phyloP scores from a whole-genome alignment of 1,284 basidiomycete species.

The Malassezia sympodialis region DNA sequence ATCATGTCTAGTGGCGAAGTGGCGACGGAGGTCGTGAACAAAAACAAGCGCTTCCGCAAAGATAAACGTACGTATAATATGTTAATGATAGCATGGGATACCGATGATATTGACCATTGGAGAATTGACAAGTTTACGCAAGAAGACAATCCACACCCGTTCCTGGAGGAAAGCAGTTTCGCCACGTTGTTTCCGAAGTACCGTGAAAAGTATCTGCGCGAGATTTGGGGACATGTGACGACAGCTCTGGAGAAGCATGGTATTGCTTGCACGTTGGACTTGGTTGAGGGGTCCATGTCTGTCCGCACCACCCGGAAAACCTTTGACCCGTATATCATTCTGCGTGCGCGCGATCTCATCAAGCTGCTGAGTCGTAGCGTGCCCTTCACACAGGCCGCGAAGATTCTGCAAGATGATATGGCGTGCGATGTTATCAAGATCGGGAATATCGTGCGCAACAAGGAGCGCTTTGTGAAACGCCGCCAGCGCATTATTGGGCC shows the following conservation, averaged over 20 bases:
- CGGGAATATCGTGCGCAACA: slow-evolving; percentile 83
- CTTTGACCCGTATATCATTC: slow-evolving; percentile 86
- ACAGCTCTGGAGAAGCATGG: slow-evolving; percentile 72
- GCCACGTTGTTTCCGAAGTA: slow-evolving; percentile 98
- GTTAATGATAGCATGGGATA: slow-evolving; percentile 62
- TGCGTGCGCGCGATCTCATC: slow-evolving; percentile 91
- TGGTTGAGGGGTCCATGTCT: slow-evolving; percentile 94
- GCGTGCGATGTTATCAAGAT: slow-evolving; percentile 98
- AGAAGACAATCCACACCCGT: slow-evolving; percentile 63
- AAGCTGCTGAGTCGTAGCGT: slow-evolving; percentile 90
- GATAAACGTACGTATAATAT: slow-evolving; percentile 30
- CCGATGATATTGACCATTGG: slow-evolving; percentile 99
- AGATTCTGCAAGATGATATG: slow-evolving; percentile 77
- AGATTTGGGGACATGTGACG: slow-evolving; percentile 90
- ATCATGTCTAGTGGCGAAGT: slow-evolving; percentile 4
- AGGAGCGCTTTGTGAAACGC: slow-evolving; percentile 92
- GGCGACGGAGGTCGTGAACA: slow-evolving; percentile 19
- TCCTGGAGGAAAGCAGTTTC: slow-evolving; percentile 91
- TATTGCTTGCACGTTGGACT: slow-evolving; percentile 79
- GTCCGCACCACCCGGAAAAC: slow-evolving; percentile 94
- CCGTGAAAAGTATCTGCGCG: slow-evolving; percentile 86
- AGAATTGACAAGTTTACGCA: slow-evolving; percentile 66
- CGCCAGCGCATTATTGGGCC: slow-evolving; percentile 93
- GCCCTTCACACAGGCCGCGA: slow-evolving; percentile 67
- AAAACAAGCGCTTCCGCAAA: slow-evolving; percentile 46